Evolutionary conservation across 495 filamentous ascomycete species (phyloP), one percentile per base, ranked within the genome.

Genomic region (Aspergillus incahuasiensis): DNA sequence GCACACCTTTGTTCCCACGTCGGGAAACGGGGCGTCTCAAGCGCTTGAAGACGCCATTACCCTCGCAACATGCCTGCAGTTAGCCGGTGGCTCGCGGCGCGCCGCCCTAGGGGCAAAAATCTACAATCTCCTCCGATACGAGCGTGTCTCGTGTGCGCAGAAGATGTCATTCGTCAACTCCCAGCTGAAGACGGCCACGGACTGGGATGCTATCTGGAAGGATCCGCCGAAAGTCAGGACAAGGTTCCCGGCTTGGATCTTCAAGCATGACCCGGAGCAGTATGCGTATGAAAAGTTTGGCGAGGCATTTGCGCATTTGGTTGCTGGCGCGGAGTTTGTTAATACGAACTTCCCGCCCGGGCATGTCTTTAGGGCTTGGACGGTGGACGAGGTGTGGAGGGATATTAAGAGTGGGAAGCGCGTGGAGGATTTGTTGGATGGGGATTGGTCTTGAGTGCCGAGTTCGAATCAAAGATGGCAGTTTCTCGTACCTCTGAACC

Each of bases 21-120:
- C 80, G 4, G 81, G 82, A n/a, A 83, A 89, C 56, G 88, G 88
- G 0, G 87, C 84, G 0, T 86, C 81, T 25, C 83, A 88, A 60
- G 84, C 86, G 0, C 83, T 90, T 57, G 88, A 91, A 60, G 88
- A 90, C 64, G 88, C 81, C 2, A 80, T 82, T 1, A 82, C 82
- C 1, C 64, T 90, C 6, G 86, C 86, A 6, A 77, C 83, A 6
- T 85, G 81, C 48, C 70, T 91, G 51, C 71, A 76, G 58, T 66
- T 75, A 24, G 60, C 72, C 6, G 83, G 82, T 1, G 82, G 82
- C 57, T 69, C 57, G 0, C 5, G 1, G 22, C 75, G 79, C 48
- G 63, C 84, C 1, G 32, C 61, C 4, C 51, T 59, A 1, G 53
- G 74, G 77, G 35, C 66, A 81, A 41, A 68, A 76, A 32, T 72